Evolutionary conservation across 768 basidiomycete species (phyloP).

Genomic region (Xerocomus spinulosus): DNA sequence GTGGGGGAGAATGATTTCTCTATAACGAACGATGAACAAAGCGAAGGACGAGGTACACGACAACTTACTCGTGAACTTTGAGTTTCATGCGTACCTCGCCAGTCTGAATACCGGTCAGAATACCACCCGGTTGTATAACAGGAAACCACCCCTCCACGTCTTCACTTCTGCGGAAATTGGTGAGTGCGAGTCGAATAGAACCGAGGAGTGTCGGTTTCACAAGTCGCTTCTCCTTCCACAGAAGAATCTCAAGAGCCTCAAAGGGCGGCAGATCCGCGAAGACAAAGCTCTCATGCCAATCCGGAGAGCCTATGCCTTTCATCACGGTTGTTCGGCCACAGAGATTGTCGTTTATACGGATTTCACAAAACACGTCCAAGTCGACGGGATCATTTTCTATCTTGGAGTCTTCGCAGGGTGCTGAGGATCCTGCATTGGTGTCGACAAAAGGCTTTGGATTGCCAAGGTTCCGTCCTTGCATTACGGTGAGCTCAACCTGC

Average conservation of each 20-base stretch:
- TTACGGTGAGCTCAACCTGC: slow-evolving; percentile 66
- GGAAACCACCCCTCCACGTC: slow-evolving; percentile 83
- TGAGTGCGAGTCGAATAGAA: slow-evolving; percentile 56
- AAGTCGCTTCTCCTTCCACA: slow-evolving; percentile 67
- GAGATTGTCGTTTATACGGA: slow-evolving; percentile 62
- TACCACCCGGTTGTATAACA: slow-evolving; percentile 49
- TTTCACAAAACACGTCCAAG: slow-evolving; percentile 72
- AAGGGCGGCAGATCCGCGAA: slow-evolving; percentile 79
- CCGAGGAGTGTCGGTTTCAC: slow-evolving; percentile 57
- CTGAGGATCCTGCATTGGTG: slow-evolving; percentile 21
- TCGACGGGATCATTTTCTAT: slow-evolving; percentile 52
- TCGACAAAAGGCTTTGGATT: slow-evolving; percentile 36
- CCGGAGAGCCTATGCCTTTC: slow-evolving; percentile 58
- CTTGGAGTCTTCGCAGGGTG: slow-evolving; percentile 31
- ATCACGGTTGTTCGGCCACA: slow-evolving; percentile 74
- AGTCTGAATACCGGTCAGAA: slow-evolving; percentile 51
- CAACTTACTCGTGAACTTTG: slow-evolving; percentile 66
- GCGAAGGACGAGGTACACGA: slow-evolving; percentile 7
- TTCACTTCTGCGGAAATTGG: slow-evolving; percentile 71
- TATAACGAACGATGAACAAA: slow-evolving; percentile 25
- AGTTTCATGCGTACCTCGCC: slow-evolving; percentile 76
- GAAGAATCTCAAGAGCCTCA: slow-evolving; percentile 58
- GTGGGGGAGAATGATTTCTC: slow-evolving; percentile 77
- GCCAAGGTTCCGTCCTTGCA: slow-evolving; percentile 73
- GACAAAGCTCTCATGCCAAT: slow-evolving; percentile 80